Evolutionary conservation across 805 yeast species (phyloP), one percentile per base, ranked within the genome.

Genomic region (Suhomyces sp.): DNA sequence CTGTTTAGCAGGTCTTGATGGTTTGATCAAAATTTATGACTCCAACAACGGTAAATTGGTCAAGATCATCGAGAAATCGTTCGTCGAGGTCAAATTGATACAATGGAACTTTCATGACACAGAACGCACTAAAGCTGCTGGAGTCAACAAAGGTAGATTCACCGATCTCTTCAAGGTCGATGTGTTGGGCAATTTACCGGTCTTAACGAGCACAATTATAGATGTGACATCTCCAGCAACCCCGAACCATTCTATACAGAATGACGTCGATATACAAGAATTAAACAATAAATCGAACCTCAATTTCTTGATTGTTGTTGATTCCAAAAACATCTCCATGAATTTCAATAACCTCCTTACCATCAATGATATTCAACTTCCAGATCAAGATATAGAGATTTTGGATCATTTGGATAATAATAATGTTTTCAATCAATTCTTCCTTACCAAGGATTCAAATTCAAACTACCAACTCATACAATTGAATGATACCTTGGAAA

Each of bases 41-140:
- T 64, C 74, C 4, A 65, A 68, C 37, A 68, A 57, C 13, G 81
- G 81, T 2, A 59, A 58, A n/a, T 50, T 64, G 17, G 43, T 71
- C 20, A 55, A 56, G 23, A 42, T 41, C 19, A 40, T 47, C 14
- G 38, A 37, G 13, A 33, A 42, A 26, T 42, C 51, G 15, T 49
- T 58, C 14, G 47, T 43, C 13, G 38, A 39, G 3, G 42, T 48
- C 12, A 43, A 36, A 25, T 44, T 51, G 37, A 46, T 54, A 19
- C 40, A 43, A 19, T 51, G 57, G 55, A 52, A 31, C 24, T 19
- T 21, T 22, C 45, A 35, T 16, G 33, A 30, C n/a, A 10, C 19
- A 20, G 19, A 20, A 11, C 16, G 16, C 7, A 18, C 28, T 6
- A 22, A 18, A 14, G n/a, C 33, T 4, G 20, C 20, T 5, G n/a